Conservation (phyloP, 768 basidiomycete species). For the Peribolospora baueri region DNA sequence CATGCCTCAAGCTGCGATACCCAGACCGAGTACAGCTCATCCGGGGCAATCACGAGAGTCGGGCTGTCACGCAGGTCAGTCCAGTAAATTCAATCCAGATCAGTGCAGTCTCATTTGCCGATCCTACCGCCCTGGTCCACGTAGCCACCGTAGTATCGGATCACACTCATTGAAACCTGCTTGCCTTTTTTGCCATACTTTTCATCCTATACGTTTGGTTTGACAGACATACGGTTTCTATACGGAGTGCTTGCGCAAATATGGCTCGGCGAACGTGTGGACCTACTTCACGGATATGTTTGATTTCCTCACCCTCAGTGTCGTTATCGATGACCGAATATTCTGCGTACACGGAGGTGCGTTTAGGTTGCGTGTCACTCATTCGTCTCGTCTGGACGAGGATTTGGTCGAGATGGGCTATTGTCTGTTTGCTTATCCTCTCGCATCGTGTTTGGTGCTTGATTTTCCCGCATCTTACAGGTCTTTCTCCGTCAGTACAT, state of each 20-base stretch:
- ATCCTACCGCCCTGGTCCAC: conserved; percentile 12
- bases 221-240: conserved; percentile 95
- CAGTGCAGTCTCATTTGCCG: conserved; percentile 9
- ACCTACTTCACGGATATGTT: conserved; percentile 99
- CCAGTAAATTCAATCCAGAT: conserved; percentile 5
- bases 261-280: conserved; percentile 88
- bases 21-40: conserved; percentile 92
- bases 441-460: background rate
- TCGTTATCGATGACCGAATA: conserved; percentile 96
- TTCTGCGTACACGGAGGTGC: conserved; percentile 95
- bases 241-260: conserved; percentile 91
- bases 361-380: conserved; percentile 7
- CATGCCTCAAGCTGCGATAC: conserved; percentile 87
- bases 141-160: too few species aligned
- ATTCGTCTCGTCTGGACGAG: background rate
- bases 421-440: background rate
- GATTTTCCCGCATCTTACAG: conserved; percentile 23
- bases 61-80: conserved; percentile 90
- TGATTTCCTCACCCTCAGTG: conserved; percentile 87
- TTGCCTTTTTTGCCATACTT: background rate
- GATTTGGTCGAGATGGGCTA: background rate
- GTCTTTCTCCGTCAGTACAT: conserved; percentile 90
- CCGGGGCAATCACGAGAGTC: conserved; percentile 87
- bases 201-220: background rate
- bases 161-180: too few species aligned